A percentile compares a stretch with the other conserved stretches of the same genome.
These are phyloP conservation scores for Quambalaria eucalypti DNA, from an alignment of 1,284 basidiomycete species.

Conservation along the genomic window DNA sequence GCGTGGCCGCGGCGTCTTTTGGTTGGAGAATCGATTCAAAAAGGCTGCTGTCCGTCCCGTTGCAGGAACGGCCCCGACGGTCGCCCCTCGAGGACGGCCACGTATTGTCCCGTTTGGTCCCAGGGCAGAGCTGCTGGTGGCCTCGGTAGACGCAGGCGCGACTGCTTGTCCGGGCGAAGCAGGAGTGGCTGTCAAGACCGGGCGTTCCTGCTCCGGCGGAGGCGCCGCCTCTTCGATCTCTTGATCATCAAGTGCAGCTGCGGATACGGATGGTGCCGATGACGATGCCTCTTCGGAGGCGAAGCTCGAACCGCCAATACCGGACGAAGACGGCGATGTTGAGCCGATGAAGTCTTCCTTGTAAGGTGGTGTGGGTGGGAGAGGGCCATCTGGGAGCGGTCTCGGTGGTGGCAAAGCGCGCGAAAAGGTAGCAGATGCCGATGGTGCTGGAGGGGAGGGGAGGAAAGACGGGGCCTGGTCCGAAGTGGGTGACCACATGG, in stretches of 20 bases:
- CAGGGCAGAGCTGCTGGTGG: slow-evolving; percentile 1
- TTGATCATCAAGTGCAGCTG: neutral
- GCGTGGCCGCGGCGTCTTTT: slow-evolving; percentile 18
- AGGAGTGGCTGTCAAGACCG: neutral
- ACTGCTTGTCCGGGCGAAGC: neutral
- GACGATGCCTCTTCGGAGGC: too few species aligned
- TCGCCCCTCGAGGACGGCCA: slow-evolving; percentile 29
- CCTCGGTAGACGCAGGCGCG: neutral
- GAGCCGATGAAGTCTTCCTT: neutral
- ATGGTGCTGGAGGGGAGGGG: neutral
- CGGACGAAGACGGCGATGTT: neutral
- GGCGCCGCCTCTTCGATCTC: neutral
- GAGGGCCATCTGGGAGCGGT: neutral
- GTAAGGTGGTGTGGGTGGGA: neutral
- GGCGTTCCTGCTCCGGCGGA: neutral
- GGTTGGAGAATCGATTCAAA: neutral
- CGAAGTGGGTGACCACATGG: neutral
- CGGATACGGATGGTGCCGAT: too few species aligned
- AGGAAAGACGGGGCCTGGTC: neutral
- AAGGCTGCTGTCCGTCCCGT: neutral
- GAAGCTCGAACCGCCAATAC: neutral
- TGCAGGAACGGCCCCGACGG: slow-evolving; percentile 30
- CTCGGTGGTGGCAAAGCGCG: neutral
- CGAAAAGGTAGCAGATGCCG: slow-evolving; percentile 1
- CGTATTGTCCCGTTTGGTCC: slow-evolving; percentile 10